These are phyloP conservation scores for Schizophyllum amplum DNA, from an alignment of 1,284 basidiomycete species.

Conservation along the genomic window DNA sequence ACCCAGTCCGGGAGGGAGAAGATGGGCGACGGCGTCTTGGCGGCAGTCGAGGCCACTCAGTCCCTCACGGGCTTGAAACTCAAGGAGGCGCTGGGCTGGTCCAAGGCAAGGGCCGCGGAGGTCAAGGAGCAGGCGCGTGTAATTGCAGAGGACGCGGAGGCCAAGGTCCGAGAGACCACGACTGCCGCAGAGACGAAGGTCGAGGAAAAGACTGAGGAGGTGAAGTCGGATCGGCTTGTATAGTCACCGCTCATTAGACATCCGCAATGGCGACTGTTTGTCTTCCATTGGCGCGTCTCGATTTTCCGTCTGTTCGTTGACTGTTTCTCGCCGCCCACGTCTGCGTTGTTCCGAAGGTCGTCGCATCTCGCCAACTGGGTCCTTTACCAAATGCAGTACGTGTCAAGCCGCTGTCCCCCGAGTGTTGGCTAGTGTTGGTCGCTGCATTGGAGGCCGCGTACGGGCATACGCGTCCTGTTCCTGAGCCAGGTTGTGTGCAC, in stretches of 20 bases:
- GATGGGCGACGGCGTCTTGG: conserved; percentile 38
- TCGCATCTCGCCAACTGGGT: too few relatives aligned
- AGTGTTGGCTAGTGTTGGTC: too few relatives aligned
- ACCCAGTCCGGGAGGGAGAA: conserved; percentile 32
- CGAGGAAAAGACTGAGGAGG: neutral
- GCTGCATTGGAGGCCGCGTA: neutral
- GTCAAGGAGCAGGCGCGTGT: neutral
- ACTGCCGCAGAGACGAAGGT: neutral
- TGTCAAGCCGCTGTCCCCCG: too few relatives aligned
- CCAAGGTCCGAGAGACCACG: neutral
- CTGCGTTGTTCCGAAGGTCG: too few relatives aligned
- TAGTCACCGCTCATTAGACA: neutral
- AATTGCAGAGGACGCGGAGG: neutral
- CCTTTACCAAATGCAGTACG: too few relatives aligned
- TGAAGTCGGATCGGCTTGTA: neutral
- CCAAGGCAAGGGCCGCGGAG: neutral
- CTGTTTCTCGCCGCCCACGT: neutral
- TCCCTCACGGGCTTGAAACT: conserved; percentile 66
- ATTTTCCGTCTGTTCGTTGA: neutral
- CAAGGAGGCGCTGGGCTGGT: conserved; percentile 45
- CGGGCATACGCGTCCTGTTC: neutral
- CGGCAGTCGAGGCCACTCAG: conserved; percentile 53
- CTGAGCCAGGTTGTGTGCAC: neutral
- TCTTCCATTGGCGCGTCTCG: neutral
- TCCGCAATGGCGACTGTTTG: neutral